Evolutionary conservation across 768 basidiomycete species (phyloP).

Genomic region (Mycena chlorophos): DNA sequence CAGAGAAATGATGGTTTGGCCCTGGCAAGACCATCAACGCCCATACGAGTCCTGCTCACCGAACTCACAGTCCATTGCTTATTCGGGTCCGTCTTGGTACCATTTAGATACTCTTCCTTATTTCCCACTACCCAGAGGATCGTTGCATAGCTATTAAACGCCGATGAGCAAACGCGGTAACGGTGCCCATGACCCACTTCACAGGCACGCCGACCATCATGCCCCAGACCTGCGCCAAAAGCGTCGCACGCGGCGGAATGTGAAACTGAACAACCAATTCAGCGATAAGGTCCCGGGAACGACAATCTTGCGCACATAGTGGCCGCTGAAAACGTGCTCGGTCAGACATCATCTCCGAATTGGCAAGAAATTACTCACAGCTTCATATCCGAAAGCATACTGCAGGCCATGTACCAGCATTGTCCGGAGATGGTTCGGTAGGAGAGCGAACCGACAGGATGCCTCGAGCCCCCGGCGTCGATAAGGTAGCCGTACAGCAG

Average conservation of each 20-base stretch:
- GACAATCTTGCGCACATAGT: constrained; percentile 19
- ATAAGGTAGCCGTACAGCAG: constrained; percentile 28
- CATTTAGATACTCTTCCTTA: constrained; percentile 23
- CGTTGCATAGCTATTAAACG: constrained; percentile 23
- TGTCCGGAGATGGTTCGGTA: constrained; percentile 29
- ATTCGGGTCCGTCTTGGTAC: constrained; percentile 24
- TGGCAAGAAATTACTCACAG: constrained; percentile 18
- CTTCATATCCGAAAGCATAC: constrained; percentile 30
- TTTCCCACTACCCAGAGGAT: constrained; percentile 24
- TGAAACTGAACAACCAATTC: constrained; percentile 19
- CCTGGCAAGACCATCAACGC: constrained; percentile 7
- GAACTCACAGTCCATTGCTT: constrained; percentile 25
- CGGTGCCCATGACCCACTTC: constrained; percentile 15
- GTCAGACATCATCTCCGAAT: not conserved
- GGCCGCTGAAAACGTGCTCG: constrained; percentile 17
- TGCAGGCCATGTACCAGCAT: constrained; percentile 30
- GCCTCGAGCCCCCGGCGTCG: constrained; percentile 26
- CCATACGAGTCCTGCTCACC: not conserved
- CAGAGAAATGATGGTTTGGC: constrained; percentile 27
- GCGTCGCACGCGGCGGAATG: constrained; percentile 25
- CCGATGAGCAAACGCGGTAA: not conserved
- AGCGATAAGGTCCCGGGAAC: not conserved
- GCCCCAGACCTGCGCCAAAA: constrained; percentile 28
- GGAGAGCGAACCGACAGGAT: constrained; percentile 25
- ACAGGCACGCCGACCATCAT: constrained; percentile 27